These are phyloP conservation scores for Pseudogymnoascus sp. DNA, from an alignment of 2,329 filamentous ascomycete species.

Conservation along the genomic window DNA sequence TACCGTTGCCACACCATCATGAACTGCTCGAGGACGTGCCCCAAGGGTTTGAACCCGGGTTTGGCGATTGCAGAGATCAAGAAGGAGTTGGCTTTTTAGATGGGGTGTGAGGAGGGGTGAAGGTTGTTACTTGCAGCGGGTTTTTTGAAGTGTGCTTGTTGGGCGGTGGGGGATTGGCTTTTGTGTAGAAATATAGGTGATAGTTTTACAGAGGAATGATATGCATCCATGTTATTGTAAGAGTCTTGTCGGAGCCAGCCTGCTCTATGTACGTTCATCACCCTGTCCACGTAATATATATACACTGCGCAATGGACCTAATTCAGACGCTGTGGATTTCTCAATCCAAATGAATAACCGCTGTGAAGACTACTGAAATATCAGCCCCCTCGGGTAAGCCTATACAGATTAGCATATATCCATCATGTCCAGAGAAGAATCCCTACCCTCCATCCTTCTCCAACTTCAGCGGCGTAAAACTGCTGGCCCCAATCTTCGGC, in stretches of 20 bases:
- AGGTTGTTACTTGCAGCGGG: slow-evolving; percentile 8
- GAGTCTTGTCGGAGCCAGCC: not conserved
- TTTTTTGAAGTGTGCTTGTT: slow-evolving; percentile 3
- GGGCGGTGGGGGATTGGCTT: not conserved
- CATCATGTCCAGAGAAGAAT: slow-evolving; percentile 25
- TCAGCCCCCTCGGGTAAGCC: not conserved
- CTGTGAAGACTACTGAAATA: not conserved
- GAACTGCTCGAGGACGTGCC: slow-evolving; percentile 96
- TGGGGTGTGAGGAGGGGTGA: not conserved
- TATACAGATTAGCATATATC: not conserved
- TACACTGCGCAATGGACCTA: not conserved
- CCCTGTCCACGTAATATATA: not conserved
- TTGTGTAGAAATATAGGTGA: slow-evolving; percentile 8
- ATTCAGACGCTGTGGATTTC: not conserved
- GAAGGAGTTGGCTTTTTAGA: slow-evolving; percentile 72
- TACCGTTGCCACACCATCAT: slow-evolving; percentile 99
- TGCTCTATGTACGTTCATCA: not conserved
- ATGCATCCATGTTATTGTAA: not conserved
- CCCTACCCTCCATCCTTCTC: slow-evolving; percentile 25
- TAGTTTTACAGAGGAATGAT: slow-evolving; percentile 8
- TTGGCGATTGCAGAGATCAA: slow-evolving; percentile 96
- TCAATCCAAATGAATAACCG: not conserved
- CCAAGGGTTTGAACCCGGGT: slow-evolving; percentile 96
- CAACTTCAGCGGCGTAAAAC: slow-evolving; percentile 28
- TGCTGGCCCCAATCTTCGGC: slow-evolving; percentile 25